Base-by-base conservation (phyloP, 768 basidiomycete genomes). In the Mycena olivaceomarginata region DNA sequence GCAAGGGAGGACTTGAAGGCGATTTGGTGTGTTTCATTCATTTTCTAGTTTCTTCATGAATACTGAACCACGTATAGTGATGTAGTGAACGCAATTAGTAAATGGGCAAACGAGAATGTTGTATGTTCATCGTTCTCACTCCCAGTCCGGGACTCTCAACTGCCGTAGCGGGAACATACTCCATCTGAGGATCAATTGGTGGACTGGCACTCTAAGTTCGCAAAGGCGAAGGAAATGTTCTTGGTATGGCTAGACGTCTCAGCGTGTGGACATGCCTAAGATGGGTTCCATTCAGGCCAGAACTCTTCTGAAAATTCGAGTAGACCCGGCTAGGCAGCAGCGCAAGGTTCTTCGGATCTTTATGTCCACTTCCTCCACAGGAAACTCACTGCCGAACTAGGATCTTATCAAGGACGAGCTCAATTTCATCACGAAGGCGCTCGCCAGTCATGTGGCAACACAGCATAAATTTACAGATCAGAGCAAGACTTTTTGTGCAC, bases 11-110 rank as follows among this genome's bases (percentile, higher is more conserved):
- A 72, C 62, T 72, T 71, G 31, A 40, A 57, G 59, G 1, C 13
- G 53, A 72, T 64, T 53, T 72, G 71, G 71, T 72, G 41, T 20
- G 63, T 66, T 72, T 53, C 51, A 64, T 65, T 72, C 70, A 64
- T 70, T 22, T 72, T 57, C 70, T 53, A 41, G 63, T 66, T 72
- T 10, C 70, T 71, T 71, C 70, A 31, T n/a, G 37, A 43, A 70
- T 70, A 60, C 57, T 60, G 68, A 70, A 1, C 8, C 69, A 62
- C 62, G 45, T 70, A 48, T 45, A 72, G 70, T 72, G 65, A n/a
- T 62, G 63, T 48, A 20, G 70, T 72, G 70, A 65, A 72, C 45
- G 25, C 65, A 1, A 72, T 72, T 20, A 65, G 70, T 65, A 25
- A 56, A 72, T 72, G 70, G 70, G 70, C 70, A 65, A 64, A 40